These are phyloP conservation scores for Dysphania ambrosioides DNA, from an alignment of 148 eudicot species.

Conservation along the genomic window DNA sequence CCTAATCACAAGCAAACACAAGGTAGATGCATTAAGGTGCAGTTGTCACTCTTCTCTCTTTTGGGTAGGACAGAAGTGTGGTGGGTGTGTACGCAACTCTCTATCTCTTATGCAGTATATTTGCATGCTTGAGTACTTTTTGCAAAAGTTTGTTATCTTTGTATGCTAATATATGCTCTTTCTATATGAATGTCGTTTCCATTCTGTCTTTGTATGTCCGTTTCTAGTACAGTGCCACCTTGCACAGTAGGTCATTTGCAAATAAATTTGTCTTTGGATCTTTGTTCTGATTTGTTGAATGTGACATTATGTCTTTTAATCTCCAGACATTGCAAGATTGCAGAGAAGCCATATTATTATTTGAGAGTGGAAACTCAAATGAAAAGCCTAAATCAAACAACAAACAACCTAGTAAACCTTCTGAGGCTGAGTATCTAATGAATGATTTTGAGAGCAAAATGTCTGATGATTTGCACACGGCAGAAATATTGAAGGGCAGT, in stretches of 20 bases:
- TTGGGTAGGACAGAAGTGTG: too few relatives aligned
- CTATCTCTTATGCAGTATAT: background rate
- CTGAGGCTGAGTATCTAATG: constrained; percentile 43
- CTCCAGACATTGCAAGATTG: constrained; percentile 68
- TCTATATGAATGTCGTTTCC: too few relatives aligned
- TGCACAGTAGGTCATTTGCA: background rate
- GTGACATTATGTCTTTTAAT: background rate
- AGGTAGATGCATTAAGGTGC: too few relatives aligned
- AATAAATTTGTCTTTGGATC: background rate
- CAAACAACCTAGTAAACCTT: constrained; percentile 32
- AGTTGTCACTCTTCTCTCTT: too few relatives aligned
- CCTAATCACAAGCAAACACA: too few relatives aligned
- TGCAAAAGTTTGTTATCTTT: background rate
- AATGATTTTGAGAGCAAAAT: constrained; percentile 52
- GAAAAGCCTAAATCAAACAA: constrained; percentile 33
- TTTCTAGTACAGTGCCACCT: background rate
- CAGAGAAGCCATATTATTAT: constrained; percentile 42
- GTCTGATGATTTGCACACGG: constrained; percentile 78
- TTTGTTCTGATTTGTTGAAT: background rate
- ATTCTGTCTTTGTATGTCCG: background rate
- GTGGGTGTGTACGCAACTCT: background rate
- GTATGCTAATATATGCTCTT: background rate
- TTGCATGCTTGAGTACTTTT: background rate
- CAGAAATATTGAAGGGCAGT: constrained; percentile 50
- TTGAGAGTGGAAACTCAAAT: constrained; percentile 33